Evolutionary conservation across 2,329 filamentous ascomycete species (phyloP), one percentile per base, ranked within the genome.

Genomic region (Alternaria tenuissima): DNA sequence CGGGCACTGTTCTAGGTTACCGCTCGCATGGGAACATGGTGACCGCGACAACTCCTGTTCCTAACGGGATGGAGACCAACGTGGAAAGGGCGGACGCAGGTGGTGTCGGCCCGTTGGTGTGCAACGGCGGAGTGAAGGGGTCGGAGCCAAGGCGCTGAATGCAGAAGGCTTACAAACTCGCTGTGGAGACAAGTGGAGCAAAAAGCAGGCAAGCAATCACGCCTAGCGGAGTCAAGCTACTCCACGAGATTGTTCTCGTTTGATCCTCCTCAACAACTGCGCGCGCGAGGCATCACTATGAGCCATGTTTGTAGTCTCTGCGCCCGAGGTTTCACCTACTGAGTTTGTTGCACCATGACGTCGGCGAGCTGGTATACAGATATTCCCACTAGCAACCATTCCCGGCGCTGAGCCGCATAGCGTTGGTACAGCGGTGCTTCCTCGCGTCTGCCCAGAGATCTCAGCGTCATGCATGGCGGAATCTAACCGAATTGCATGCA

Each of bases 381-480:
- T 36, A 16, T 6, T 16, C 34, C 34, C 34, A 18, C 36, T 18
- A 14, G 32, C 32, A 14, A 7, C 12, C 32, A 36, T 36, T 14
- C 12, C 32, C 8, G 28, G 28, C 28, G 28, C 28, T 30, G 28
- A 30, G 28, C 28, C 28, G 28, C 48, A 41, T 57, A 14, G 30
- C 30, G 30, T 20, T 30, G 34, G 30, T 24, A 38, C 16, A n/a
- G 16, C 16, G 16, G 36, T 47, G 34, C 14, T 12, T 18, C 6
- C 36, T 20, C 41, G 38, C 16, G 20, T 51, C 11, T 51, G 47
- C 39, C 46, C 46, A 36, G 20, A 32, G 6, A 36, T 55, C 24
- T 30, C 16, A 36, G 44, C 52, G 52, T 39, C 52, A 55, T 55
- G 42, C 16, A 46, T n/a, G 43, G 54, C 47, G 47, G 30, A 52